Percentiles rank a stretch among this genome's conserved stretches.
These are phyloP conservation scores for Trichoderma sp. DNA, from an alignment of 2,329 filamentous ascomycete species.

Conservation along the genomic window DNA sequence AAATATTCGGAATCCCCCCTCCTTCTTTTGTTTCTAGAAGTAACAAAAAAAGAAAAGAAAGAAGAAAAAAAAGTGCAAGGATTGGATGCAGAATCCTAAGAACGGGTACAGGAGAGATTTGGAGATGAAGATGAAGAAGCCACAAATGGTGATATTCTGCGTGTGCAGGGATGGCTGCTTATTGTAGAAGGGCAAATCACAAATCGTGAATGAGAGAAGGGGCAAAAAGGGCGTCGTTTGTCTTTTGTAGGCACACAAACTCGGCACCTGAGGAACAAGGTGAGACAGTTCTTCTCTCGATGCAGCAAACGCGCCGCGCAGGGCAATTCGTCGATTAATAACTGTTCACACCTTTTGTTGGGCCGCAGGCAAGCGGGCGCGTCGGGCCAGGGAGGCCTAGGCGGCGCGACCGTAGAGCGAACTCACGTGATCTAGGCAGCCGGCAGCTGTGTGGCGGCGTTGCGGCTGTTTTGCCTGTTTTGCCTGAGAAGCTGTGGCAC, in stretches of 20 bases:
- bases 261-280: not conserved
- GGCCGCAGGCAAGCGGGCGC: slow-evolving; percentile 11
- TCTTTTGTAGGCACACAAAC: not conserved
- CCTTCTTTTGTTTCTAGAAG: not conserved
- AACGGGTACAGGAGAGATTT: slow-evolving; percentile 14
- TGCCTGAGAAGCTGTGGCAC: slow-evolving; percentile 6
- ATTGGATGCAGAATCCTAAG: not conserved
- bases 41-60: not conserved
- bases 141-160: not conserved
- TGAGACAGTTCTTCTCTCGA: slow-evolving; percentile 17
- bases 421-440: slow-evolving; percentile 47
- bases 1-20: not conserved
- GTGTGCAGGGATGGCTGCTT: not conserved
- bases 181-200: not conserved
- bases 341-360: slow-evolving; percentile 22
- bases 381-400: not conserved
- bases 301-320: not conserved
- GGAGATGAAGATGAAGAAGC: slow-evolving; percentile 1
- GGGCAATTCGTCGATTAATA: slow-evolving; percentile 1
- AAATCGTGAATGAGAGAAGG: not conserved
- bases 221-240: not conserved
- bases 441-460: slow-evolving; percentile 26
- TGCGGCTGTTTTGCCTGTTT: not conserved
- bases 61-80: not conserved
- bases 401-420: slow-evolving; percentile 43